Evolutionary conservation across 495 filamentous ascomycete genomes (phyloP).

Genomic region (Penicillium soppii): DNA sequence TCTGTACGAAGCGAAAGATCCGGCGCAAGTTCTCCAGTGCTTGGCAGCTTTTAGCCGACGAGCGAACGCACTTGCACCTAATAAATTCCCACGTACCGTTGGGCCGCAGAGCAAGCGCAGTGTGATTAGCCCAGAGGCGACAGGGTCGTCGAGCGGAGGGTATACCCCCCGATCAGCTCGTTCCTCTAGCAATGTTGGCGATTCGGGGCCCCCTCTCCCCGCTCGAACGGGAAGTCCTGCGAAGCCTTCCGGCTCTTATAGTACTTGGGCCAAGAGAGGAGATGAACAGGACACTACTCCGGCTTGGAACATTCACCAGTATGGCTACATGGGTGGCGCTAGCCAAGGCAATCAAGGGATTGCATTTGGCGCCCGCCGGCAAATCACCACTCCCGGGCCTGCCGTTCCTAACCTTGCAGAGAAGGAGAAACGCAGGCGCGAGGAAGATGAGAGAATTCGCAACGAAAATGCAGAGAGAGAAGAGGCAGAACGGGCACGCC

Average conservation of each 20-base stretch:
- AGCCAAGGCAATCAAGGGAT: constrained; percentile 95
- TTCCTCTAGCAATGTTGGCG: constrained; percentile 68
- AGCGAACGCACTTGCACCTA: constrained; percentile 75
- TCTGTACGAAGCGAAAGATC: constrained; percentile 94
- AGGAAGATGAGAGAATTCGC: constrained; percentile 62
- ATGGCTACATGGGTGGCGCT: constrained; percentile 97
- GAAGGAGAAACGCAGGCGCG: constrained; percentile 60
- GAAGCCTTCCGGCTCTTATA: constrained; percentile 60
- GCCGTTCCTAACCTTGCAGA: constrained; percentile 71
- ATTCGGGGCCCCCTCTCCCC: constrained; percentile 53
- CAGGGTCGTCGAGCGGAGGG: constrained; percentile 53
- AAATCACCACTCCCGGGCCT: constrained; percentile 85
- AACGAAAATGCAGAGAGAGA: constrained; percentile 50
- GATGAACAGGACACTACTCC: constrained; percentile 80
- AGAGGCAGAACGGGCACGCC: constrained; percentile 61
- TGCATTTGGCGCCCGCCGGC: constrained; percentile 83
- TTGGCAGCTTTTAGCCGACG: constrained; percentile 86
- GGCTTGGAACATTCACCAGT: constrained; percentile 98
- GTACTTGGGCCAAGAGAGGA: constrained; percentile 85
- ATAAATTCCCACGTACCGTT: constrained; percentile 68
- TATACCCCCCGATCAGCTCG: constrained; percentile 44
- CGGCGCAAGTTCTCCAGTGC: constrained; percentile 94
- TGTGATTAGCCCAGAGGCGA: constrained; percentile 67
- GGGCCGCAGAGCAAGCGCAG: constrained; percentile 59
- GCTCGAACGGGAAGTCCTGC: constrained; percentile 60